Percentiles rank a stretch among this genome's conserved stretches.
phyloP scores from a whole-genome alignment of 129 eudicot species.

The Flaveria bidentis region DNA sequence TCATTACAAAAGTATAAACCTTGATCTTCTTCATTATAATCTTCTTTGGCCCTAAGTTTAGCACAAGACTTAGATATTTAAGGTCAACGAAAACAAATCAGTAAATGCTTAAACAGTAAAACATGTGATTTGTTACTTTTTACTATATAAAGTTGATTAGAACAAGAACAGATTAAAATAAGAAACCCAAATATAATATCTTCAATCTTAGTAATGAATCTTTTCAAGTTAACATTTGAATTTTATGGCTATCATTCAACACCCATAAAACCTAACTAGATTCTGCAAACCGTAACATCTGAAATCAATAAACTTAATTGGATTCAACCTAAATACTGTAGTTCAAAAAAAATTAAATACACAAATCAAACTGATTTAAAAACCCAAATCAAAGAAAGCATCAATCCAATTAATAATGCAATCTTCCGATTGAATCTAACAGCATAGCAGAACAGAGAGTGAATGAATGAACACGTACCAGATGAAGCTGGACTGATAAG shows the following conservation, averaged over 20 bases:
- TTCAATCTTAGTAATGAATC: slow-evolving; percentile 25
- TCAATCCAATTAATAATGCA: too few species aligned
- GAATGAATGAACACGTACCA: slow-evolving; percentile 36
- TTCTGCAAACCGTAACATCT: too few species aligned
- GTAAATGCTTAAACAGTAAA: slow-evolving; percentile 20
- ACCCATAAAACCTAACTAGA: not conserved
- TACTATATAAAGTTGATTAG: too few species aligned
- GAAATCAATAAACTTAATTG: too few species aligned
- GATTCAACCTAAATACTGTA: too few species aligned
- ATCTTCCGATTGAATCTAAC: slow-evolving; percentile 6
- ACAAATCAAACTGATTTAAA: too few species aligned
- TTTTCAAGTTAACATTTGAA: slow-evolving; percentile 20
- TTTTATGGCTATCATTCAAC: slow-evolving; percentile 7
- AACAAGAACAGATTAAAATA: too few species aligned
- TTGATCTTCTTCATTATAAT: slow-evolving; percentile 23
- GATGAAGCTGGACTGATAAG: slow-evolving; percentile 18
- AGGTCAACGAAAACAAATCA: slow-evolving; percentile 13
- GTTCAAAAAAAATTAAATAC: too few species aligned
- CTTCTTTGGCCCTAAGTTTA: not conserved
- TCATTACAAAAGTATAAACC: not conserved
- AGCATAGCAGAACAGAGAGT: slow-evolving; percentile 2
- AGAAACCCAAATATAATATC: not conserved
- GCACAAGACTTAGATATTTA: slow-evolving; percentile 6
- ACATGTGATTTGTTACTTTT: not conserved
- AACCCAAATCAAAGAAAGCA: too few species aligned